These are phyloP conservation scores for barrel medic (Medicago truncatula) DNA, from an alignment of 306 rosid genomes.

Conservation along the genomic window MtrunA17r5.0-ANR NC_053046.1:35837501-35838000, in stretches of 20 bases:
- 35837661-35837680: not conserved
- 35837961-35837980: slow-evolving; percentile 70
- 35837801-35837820: slow-evolving; percentile 46
- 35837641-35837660: too few species aligned
- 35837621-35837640: too few species aligned
- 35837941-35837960: slow-evolving; percentile 66
- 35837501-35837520: too few species aligned
- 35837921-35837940: slow-evolving; percentile 54
- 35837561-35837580: too few species aligned
- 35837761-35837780: slow-evolving; percentile 71
- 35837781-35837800: slow-evolving; percentile 59
- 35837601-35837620: too few species aligned
- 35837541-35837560: too few species aligned
- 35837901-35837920: slow-evolving; percentile 56
- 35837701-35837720: slow-evolving; percentile 45
- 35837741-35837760: slow-evolving; percentile 70
- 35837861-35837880: slow-evolving; percentile 41
- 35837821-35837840: slow-evolving; percentile 46
- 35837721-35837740: not conserved
- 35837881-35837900: slow-evolving; percentile 41
- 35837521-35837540: too few species aligned
- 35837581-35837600: too few species aligned
- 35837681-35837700: slow-evolving; percentile 40
- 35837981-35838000: slow-evolving; percentile 65
- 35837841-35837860: slow-evolving; percentile 44